Percentiles rank a stretch among this genome's conserved stretches.
Conservation (phyloP, 805 yeast genomes). For the Pichia membranifaciens region DNA sequence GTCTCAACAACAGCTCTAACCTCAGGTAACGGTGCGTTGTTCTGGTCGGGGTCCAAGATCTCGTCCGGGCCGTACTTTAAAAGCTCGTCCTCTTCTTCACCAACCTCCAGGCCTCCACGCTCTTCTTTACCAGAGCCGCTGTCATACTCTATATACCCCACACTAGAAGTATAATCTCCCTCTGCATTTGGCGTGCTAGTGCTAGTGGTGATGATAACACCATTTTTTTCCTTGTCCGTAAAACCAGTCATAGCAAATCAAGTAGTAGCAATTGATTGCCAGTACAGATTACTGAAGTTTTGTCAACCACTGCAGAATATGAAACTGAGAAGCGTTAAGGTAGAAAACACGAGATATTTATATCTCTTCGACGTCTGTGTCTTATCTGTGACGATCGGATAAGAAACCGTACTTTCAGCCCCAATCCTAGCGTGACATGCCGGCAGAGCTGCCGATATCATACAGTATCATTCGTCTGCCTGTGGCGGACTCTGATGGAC, state of each 20-base stretch:
- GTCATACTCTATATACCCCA: not conserved
- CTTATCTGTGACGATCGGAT: no score
- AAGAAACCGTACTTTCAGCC: no score
- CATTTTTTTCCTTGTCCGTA: not conserved
- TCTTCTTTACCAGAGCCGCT: not conserved
- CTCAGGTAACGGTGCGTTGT: not conserved
- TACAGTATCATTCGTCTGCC: no score
- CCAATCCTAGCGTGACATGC: no score
- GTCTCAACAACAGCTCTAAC: constrained; percentile 1
- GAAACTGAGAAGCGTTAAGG: no score
- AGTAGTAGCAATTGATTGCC: not conserved
- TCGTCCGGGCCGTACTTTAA: not conserved
- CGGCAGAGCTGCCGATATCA: no score
- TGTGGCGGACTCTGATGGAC: no score
- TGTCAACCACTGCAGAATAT: no score
- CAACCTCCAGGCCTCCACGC: not conserved
- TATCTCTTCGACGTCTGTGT: not conserved
- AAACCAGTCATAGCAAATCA: not conserved
- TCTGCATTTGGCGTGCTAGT: not conserved
- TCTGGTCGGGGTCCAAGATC: not conserved
- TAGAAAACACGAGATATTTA: not conserved
- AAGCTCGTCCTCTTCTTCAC: not conserved
- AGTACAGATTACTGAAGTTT: no score
- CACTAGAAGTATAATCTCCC: not conserved
- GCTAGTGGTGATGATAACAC: not conserved